Conservation (phyloP, 2,329 filamentous ascomycete species). For the Boeremia exigua region DNA sequence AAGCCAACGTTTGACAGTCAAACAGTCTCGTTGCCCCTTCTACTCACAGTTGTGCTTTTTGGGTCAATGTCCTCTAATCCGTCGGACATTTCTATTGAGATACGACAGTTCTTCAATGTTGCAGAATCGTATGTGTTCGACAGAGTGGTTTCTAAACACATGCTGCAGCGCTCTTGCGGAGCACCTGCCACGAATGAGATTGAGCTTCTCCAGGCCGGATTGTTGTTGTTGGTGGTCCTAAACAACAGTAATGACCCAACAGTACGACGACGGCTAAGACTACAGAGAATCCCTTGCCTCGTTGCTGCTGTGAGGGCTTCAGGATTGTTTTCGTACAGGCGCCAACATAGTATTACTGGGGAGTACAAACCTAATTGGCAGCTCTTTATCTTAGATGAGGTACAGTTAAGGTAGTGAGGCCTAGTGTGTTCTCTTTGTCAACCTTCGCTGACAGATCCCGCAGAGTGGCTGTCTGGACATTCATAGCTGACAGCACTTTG, state of each 20-base stretch:
- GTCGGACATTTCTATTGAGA: neutral
- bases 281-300: conserved; percentile 4
- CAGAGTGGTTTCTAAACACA: neutral
- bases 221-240: conserved; percentile 1
- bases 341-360: neutral
- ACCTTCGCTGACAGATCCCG: neutral
- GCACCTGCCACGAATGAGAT: neutral
- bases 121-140: conserved; percentile 6
- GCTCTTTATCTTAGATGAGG: neutral
- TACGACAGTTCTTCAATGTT: conserved; percentile 4
- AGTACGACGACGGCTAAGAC: neutral
- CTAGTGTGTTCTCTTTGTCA: neutral
- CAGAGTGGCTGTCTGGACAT: conserved; percentile 3
- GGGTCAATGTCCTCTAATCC: conserved; percentile 7
- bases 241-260: conserved; percentile 3
- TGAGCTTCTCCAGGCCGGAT: conserved; percentile 8
- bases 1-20: neutral
- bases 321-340: conserved; percentile 2
- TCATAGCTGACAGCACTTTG: conserved; percentile 4
- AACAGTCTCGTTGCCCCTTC: neutral
- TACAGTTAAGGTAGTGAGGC: neutral
- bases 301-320: conserved; percentile 1
- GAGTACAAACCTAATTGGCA: neutral
- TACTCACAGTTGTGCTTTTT: conserved; percentile 2
- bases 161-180: neutral